These are phyloP conservation scores for Chrysanthemum makinoi DNA, from an alignment of 129 eudicot species.

Conservation along the genomic window DNA sequence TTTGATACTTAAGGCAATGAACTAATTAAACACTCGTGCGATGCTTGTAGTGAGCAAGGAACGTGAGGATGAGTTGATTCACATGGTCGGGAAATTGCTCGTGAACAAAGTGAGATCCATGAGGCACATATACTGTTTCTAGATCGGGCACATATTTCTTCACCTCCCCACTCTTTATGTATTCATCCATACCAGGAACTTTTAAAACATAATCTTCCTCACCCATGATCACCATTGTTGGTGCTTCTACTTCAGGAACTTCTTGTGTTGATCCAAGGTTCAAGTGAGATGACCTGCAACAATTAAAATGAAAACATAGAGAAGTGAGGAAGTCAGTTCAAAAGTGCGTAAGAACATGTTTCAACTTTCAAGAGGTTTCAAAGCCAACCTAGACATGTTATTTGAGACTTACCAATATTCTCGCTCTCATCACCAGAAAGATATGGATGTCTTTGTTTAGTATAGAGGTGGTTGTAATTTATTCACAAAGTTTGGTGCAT, in stretches of 20 bases:
- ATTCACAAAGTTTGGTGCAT: too few relatives aligned
- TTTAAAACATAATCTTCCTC: slow-evolving; percentile 19
- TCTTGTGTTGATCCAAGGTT: slow-evolving; percentile 17
- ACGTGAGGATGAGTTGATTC: slow-evolving; percentile 37
- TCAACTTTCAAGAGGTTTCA: not conserved
- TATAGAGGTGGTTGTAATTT: too few relatives aligned
- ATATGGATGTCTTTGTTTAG: too few relatives aligned
- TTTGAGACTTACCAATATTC: not conserved
- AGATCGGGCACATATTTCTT: slow-evolving; percentile 29
- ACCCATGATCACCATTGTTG: slow-evolving; percentile 24
- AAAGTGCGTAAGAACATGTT: not conserved
- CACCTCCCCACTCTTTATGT: slow-evolving; percentile 32
- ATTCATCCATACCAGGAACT: slow-evolving; percentile 16
- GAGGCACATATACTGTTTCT: slow-evolving; percentile 15
- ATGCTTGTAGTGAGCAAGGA: slow-evolving; percentile 25
- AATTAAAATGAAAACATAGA: not conserved
- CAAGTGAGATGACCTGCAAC: slow-evolving; percentile 11
- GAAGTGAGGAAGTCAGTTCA: not conserved
- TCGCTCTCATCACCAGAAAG: too few relatives aligned
- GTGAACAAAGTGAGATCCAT: slow-evolving; percentile 39
- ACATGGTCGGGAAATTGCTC: slow-evolving; percentile 42
- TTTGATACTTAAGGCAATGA: not conserved
- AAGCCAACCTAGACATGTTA: not conserved
- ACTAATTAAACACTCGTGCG: not conserved
- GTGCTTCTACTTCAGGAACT: slow-evolving; percentile 21